Percentiles rank a stretch among this genome's conserved stretches.
Evolutionary conservation across 768 basidiomycete genomes (phyloP).

Genomic region (Trametes gibbosa): DNA sequence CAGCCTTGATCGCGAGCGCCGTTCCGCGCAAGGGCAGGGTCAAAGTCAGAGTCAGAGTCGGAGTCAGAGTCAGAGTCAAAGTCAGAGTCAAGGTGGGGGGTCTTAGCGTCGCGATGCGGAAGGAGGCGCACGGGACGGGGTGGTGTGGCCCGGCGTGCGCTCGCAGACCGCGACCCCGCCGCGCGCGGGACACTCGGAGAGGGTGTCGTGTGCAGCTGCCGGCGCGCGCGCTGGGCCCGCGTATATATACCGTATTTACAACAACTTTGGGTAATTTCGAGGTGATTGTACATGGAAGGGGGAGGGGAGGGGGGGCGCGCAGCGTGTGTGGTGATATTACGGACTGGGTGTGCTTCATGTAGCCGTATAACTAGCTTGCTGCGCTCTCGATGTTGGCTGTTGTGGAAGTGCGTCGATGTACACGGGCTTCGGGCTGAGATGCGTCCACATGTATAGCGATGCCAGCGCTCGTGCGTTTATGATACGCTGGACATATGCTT

Average conservation of each 20-base stretch:
- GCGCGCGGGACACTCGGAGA: slow-evolving; percentile 2
- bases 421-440: too few relatives aligned
- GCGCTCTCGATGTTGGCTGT: not conserved
- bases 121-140: not conserved
- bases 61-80: too few relatives aligned
- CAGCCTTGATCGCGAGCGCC: slow-evolving; percentile 6
- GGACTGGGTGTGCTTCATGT: not conserved
- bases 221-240: not conserved
- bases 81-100: not conserved
- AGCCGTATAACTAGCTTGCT: not conserved
- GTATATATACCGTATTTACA: not conserved
- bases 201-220: not conserved
- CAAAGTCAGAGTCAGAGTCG: too few relatives aligned
- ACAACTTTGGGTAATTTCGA: not conserved
- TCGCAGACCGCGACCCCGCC: not conserved
- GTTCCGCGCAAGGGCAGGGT: not conserved
- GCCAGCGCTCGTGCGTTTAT: too few relatives aligned
- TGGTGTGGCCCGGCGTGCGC: not conserved
- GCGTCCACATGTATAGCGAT: too few relatives aligned
- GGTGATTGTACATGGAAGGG: too few relatives aligned
- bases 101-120: not conserved
- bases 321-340: not conserved
- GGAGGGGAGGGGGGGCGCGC: too few relatives aligned
- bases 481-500: too few relatives aligned
- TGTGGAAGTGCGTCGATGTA: too few relatives aligned